A percentile compares a stretch with the other conserved stretches of the same genome.
Evolutionary conservation across 1,284 basidiomycete genomes (phyloP).

Genomic region (Takashimella koratensis): DNA sequence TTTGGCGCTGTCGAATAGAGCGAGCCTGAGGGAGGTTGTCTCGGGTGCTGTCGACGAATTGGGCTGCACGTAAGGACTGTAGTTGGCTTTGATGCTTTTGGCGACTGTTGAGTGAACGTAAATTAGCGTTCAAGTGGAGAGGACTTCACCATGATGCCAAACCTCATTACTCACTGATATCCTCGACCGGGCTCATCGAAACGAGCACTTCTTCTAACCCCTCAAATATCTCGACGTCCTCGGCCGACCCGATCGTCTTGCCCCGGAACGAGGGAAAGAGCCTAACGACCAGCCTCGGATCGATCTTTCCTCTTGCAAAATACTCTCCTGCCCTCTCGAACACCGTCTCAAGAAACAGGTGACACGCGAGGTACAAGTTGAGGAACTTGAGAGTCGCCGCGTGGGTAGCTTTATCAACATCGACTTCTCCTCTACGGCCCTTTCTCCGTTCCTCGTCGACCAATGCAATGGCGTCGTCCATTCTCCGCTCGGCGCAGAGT

Average conservation of each 20-base stretch:
- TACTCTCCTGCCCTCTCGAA: conserved; percentile 50
- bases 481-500: conserved; percentile 40
- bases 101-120: conserved; percentile 29
- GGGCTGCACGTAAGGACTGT: conserved; percentile 46
- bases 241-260: conserved; percentile 39
- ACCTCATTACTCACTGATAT: conserved; percentile 44
- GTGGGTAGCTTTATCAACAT: conserved; percentile 42
- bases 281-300: conserved; percentile 48
- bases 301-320: conserved; percentile 42
- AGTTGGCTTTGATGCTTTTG: conserved; percentile 42
- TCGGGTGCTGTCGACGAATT: conserved; percentile 35
- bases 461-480: conserved; percentile 45
- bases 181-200: conserved; percentile 38
- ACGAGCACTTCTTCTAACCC: conserved; percentile 41
- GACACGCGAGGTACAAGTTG: conserved; percentile 47
- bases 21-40: conserved; percentile 27
- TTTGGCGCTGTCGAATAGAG: conserved; percentile 41
- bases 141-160: background rate
- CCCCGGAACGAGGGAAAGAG: conserved; percentile 45
- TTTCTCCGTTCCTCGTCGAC: conserved; percentile 44
- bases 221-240: conserved; percentile 44
- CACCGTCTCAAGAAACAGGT: conserved; percentile 41
- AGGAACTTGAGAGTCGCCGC: conserved; percentile 44
- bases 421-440: conserved; percentile 40
- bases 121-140: conserved; percentile 8